A percentile compares a stretch with the other conserved stretches of the same genome.
phyloP scores from a whole-genome alignment of 768 basidiomycete species.

The Panellus pusillus region DNA sequence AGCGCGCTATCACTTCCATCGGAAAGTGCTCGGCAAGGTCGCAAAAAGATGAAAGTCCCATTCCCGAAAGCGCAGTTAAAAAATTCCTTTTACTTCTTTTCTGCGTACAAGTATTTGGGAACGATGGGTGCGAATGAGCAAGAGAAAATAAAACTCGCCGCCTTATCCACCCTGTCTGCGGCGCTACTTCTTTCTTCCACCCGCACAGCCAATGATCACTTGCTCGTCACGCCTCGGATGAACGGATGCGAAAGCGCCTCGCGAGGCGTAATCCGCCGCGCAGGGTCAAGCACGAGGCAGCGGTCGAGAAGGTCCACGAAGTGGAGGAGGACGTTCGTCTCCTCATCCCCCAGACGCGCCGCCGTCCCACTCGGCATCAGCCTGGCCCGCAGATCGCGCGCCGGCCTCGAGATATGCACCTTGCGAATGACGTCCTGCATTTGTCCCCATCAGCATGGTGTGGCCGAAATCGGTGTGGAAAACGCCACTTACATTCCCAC shows the following conservation, averaged over 20 bases:
- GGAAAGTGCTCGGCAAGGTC: too few species aligned
- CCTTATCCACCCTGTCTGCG: not conserved
- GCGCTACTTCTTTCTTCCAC: not conserved
- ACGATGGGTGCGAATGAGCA: not conserved
- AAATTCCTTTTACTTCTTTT: not conserved
- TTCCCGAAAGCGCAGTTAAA: too few species aligned
- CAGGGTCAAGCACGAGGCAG: constrained; percentile 84
- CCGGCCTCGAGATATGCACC: constrained; percentile 80
- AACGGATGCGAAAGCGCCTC: constrained; percentile 90
- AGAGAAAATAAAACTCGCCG: not conserved
- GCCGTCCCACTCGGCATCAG: constrained; percentile 57
- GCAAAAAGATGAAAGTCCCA: too few species aligned
- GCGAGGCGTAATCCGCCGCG: constrained; percentile 82
- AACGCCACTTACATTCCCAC: constrained; percentile 64
- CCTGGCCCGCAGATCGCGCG: constrained; percentile 76
- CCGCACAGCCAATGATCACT: not conserved
- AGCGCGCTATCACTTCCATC: too few species aligned
- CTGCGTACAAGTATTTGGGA: constrained; percentile 5
- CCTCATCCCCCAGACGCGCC: constrained; percentile 80
- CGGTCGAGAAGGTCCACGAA: constrained; percentile 93
- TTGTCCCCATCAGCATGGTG: constrained; percentile 21
- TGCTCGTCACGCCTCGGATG: constrained; percentile 52
- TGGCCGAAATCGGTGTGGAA: constrained; percentile 8
- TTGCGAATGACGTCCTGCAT: constrained; percentile 78
- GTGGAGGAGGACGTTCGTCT: constrained; percentile 70